Percentiles rank a stretch among this genome's conserved stretches.
phyloP scores from a whole-genome alignment of 345 rosid genomes.

The Reutealis trisperma region DNA sequence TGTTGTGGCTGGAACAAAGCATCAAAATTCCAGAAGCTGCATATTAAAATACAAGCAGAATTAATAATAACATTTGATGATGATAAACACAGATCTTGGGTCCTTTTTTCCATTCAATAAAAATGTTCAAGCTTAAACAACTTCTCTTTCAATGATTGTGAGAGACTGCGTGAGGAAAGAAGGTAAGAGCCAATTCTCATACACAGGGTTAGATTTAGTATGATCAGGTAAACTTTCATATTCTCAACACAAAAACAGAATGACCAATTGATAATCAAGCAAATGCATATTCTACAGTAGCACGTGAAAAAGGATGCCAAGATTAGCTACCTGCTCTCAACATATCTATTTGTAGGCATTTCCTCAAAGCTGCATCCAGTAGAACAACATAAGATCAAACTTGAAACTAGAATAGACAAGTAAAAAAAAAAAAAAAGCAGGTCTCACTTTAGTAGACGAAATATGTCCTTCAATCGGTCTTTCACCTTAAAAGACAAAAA shows the following conservation, averaged over 20 bases:
- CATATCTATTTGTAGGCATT: conserved; percentile 93
- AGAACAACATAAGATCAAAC: conserved; percentile 18
- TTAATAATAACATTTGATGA: neutral
- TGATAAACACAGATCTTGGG: neutral
- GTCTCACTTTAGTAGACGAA: conserved; percentile 77
- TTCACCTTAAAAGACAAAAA: conserved; percentile 54
- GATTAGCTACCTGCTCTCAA: conserved; percentile 81
- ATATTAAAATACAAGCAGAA: conserved; percentile 16
- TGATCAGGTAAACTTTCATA: neutral
- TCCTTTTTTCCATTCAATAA: neutral
- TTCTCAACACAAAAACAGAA: neutral
- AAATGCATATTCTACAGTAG: neutral
- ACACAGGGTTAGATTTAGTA: neutral
- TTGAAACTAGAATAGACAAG: neutral
- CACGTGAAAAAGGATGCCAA: neutral
- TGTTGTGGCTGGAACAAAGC: conserved; percentile 96
- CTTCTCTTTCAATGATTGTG: neutral
- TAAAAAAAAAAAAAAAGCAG: neutral
- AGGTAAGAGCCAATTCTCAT: neutral
- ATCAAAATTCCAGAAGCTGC: conserved; percentile 99
- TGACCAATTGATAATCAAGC: conserved; percentile 12
- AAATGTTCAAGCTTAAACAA: neutral
- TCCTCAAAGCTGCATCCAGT: conserved; percentile 76
- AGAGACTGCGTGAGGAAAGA: neutral
- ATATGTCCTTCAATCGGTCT: conserved; percentile 75